Base-by-base conservation (phyloP, 495 filamentous ascomycete genomes). In the Parathielavia appendiculata region DNA sequence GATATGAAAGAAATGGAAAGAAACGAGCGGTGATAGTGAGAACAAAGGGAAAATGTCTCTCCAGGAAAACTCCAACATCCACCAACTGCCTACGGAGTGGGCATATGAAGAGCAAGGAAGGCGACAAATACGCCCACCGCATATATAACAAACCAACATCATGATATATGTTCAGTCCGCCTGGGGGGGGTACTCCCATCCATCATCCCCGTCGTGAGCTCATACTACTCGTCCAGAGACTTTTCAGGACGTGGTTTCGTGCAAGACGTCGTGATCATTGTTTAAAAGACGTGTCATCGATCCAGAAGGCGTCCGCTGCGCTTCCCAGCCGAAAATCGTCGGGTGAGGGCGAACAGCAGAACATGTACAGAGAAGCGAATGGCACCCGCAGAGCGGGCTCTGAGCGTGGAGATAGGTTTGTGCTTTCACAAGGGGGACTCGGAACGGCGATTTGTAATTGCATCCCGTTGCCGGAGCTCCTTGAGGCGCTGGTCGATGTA, bases 401-500 rank as follows among this genome's bases (percentile, higher is more conserved):
- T 10, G 40, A 11, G n/a, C 12, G 54, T 12, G 32, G 12, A 45
- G 2, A 38, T 20, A 35, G n/a, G 23, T 40, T 8, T 41, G 6
- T 11, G 13, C 16, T 32, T 35, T 6, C 63, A 78, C 41, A 71
- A 43, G 9, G 76, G 75, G 14, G 75, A 76, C 57, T 75, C 69
- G 16, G 75, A 75, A 14, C 72, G 68, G 26, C 63, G 67, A 41
- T 61, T 66, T 17, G 65, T 49, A 34, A 70, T 66, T 16, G 65
- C 51, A 35, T 71, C 66, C 38, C 70, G 71, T 40, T 71, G 75
- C 55, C 71, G 72, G 59, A 82, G 68, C 50, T 81, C 74, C 64
- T 74, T 77, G 48, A 82, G 71, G 44, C 78, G 76, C 58, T 78
- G 72, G 57, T 80, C 78, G 10, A 82, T 67, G 45, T 80, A 77